A percentile compares a stretch with the other conserved stretches of the same genome.
Evolutionary conservation across 1,139 yeast species (phyloP).

Genomic region (Zygotorulaspora mrakii): DNA sequence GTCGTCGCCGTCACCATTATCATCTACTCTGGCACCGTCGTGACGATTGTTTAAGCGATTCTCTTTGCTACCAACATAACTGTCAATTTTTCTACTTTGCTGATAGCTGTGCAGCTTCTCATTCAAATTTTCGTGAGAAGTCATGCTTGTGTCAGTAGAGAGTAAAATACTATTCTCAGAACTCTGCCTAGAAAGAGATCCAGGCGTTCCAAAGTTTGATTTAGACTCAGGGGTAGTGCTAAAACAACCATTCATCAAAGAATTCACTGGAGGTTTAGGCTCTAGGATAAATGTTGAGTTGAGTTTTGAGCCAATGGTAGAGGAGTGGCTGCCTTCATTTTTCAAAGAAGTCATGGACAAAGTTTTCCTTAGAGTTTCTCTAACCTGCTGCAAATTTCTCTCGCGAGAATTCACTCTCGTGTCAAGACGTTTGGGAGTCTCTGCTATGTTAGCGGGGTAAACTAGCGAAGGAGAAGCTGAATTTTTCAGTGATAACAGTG

Average conservation of each 20-base stretch:
- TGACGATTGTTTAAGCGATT: no score
- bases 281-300: slow-evolving; percentile 34
- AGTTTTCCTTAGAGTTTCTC: slow-evolving; percentile 30
- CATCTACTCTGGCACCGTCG: slow-evolving; percentile 1
- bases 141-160: slow-evolving; percentile 4
- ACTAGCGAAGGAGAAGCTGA: slow-evolving; percentile 8
- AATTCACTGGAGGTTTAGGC: slow-evolving; percentile 32
- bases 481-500: slow-evolving; percentile 9
- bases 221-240: slow-evolving; percentile 33
- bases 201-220: slow-evolving; percentile 30
- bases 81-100: no score
- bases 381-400: slow-evolving; percentile 19
- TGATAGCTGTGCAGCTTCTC: no score
- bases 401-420: slow-evolving; percentile 16
- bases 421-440: slow-evolving; percentile 8
- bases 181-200: slow-evolving; percentile 25
- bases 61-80: no score
- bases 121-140: slow-evolving; percentile 1
- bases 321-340: slow-evolving; percentile 8
- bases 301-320: slow-evolving; percentile 14
- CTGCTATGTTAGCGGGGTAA: no score
- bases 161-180: slow-evolving; percentile 19
- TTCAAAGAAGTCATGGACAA: slow-evolving; percentile 32
- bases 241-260: slow-evolving; percentile 36
- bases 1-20: slow-evolving; percentile 9